phyloP scores from a whole-genome alignment of 2,329 filamentous ascomycete species.

The Fusarium transvaalense region DNA sequence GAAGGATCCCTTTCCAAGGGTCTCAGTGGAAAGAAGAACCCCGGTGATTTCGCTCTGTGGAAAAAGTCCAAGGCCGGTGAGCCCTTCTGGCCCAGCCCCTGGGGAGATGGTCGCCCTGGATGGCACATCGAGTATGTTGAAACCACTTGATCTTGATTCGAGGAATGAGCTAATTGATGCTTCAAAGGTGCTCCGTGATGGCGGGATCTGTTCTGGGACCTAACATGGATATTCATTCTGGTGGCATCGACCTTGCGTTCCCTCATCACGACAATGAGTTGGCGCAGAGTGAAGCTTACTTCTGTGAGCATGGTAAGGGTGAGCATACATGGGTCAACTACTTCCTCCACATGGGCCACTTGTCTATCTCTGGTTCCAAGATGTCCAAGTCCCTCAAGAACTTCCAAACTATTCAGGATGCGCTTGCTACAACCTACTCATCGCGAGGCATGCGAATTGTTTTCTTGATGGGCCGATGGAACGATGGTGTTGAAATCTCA shows the following conservation, averaged over 20 bases:
- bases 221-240: slow-evolving; percentile 92
- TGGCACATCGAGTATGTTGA: slow-evolving; percentile 84
- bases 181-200: slow-evolving; percentile 82
- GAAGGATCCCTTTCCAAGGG: slow-evolving; percentile 82
- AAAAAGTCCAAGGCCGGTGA: slow-evolving; percentile 93
- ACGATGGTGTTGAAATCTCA: slow-evolving; percentile 91
- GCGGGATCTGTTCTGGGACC: slow-evolving; percentile 87
- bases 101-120: slow-evolving; percentile 88
- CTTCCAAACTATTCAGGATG: slow-evolving; percentile 92
- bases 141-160: background rate
- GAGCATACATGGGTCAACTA: slow-evolving; percentile 91
- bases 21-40: slow-evolving; percentile 75
- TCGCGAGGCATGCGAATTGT: slow-evolving; percentile 84
- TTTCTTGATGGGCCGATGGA: slow-evolving; percentile 90
- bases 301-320: slow-evolving; percentile 64
- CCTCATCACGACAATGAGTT: slow-evolving; percentile 95
- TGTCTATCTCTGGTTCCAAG: slow-evolving; percentile 87
- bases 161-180: background rate
- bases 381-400: slow-evolving; percentile 98
- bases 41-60: slow-evolving; percentile 92
- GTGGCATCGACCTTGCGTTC: slow-evolving; percentile 90
- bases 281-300: slow-evolving; percentile 91
- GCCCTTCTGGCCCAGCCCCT: slow-evolving; percentile 88
- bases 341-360: slow-evolving; percentile 94
- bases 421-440: slow-evolving; percentile 77